Evolutionary conservation across 257 asterid species (phyloP).

Genomic region (Eucommia ulmoides): DNA sequence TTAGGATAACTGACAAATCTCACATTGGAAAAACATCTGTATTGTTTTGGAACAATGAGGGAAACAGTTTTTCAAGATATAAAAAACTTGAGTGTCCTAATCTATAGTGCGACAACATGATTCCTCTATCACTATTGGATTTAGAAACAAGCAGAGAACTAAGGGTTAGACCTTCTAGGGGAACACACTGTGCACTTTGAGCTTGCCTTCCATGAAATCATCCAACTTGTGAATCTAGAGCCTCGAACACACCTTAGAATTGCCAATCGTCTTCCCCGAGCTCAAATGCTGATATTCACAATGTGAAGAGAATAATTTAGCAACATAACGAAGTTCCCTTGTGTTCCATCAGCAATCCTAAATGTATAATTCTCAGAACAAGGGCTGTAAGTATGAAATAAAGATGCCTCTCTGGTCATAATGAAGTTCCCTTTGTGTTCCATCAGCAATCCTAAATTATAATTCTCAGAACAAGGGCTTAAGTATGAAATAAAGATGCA

Average conservation of each 20-base stretch:
- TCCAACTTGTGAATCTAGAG: neutral
- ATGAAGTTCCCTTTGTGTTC: neutral
- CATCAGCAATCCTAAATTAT: neutral
- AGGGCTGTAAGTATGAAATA: slow-evolving; percentile 1
- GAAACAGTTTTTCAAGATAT: neutral
- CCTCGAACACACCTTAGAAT: neutral
- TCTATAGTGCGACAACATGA: neutral
- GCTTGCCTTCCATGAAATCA: too few species aligned
- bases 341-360: neutral
- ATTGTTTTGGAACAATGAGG: neutral
- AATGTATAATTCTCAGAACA: neutral
- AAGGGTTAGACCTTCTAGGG: neutral
- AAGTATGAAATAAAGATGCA: neutral
- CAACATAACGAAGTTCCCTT: neutral
- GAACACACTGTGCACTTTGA: too few species aligned
- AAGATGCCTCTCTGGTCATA: too few species aligned
- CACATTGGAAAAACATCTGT: neutral
- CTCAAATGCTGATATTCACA: neutral
- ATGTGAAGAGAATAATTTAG: neutral
- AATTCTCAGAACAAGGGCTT: neutral
- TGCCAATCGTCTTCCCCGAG: neutral
- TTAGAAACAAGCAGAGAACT: neutral
- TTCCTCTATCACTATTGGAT: neutral
- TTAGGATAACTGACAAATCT: neutral
- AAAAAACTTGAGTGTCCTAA: neutral